These are phyloP conservation scores for Neurospora sublineolata DNA, from an alignment of 495 filamentous ascomycete species.

Conservation along the genomic window DNA sequence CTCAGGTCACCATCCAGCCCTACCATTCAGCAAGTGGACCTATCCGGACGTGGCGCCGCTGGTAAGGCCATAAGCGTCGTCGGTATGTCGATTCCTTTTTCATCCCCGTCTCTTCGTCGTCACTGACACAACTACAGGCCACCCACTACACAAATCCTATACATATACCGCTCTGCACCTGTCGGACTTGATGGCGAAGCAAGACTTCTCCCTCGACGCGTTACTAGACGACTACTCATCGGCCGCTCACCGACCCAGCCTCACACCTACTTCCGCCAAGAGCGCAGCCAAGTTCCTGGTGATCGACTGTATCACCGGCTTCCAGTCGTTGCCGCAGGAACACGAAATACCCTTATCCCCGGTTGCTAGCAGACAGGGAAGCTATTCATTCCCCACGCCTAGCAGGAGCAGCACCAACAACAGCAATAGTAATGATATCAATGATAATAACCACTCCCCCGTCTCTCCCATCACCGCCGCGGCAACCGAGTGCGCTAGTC, in stretches of 20 bases:
- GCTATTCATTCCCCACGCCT: conserved; percentile 3
- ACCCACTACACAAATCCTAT: conserved; percentile 53
- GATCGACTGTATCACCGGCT: conserved; percentile 43
- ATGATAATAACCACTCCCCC: not conserved
- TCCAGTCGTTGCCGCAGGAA: conserved; percentile 26
- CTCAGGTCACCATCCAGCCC: conserved; percentile 37
- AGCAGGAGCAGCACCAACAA: not conserved
- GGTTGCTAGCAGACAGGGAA: conserved; percentile 20
- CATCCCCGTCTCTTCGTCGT: not conserved
- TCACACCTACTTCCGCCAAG: conserved; percentile 11
- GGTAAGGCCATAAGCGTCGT: conserved; percentile 30
- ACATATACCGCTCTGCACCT: conserved; percentile 46
- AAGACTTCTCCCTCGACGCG: conserved; percentile 29
- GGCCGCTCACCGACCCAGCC: conserved; percentile 16
- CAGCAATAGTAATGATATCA: not conserved
- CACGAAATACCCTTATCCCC: conserved; percentile 27
- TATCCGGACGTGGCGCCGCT: conserved; percentile 28
- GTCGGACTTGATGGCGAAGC: conserved; percentile 35
- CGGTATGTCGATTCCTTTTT: conserved; percentile 17
- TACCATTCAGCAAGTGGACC: conserved; percentile 40
- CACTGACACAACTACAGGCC: conserved; percentile 31
- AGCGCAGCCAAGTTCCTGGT: conserved; percentile 35
- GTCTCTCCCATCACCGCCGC: not conserved
- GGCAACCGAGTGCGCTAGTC: not conserved
- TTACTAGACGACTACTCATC: conserved; percentile 26